Evolutionary conservation across 1,139 yeast species (phyloP).

Genomic region (Candida sp.): DNA sequence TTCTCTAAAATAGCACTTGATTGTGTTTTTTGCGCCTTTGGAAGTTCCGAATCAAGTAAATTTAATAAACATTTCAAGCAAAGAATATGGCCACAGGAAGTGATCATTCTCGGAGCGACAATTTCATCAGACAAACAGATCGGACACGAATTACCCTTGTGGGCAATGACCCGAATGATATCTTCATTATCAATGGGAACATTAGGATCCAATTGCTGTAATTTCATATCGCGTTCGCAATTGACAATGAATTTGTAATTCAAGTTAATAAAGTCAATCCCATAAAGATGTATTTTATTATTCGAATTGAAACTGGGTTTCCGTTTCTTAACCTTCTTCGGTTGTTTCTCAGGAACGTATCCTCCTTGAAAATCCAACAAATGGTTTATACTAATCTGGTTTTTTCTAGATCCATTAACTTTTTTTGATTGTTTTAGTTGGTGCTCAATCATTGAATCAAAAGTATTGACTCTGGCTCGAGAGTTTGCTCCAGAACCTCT

Average conservation of each 20-base stretch:
- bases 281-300: constrained; percentile 47
- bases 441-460: constrained; percentile 7
- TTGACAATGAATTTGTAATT: constrained; percentile 83
- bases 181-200: constrained; percentile 59
- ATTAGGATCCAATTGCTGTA: constrained; percentile 72
- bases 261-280: constrained; percentile 78
- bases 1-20: constrained; percentile 42
- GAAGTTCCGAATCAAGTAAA: constrained; percentile 59
- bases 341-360: constrained; percentile 46
- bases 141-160: constrained; percentile 76
- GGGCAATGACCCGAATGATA: constrained; percentile 69
- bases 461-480: not conserved
- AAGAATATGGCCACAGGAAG: constrained; percentile 86
- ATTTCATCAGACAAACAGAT: constrained; percentile 85
- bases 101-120: constrained; percentile 90
- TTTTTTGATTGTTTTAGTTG: constrained; percentile 14
- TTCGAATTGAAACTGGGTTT: constrained; percentile 12
- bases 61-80: constrained; percentile 81
- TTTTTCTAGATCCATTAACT: constrained; percentile 29
- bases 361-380: constrained; percentile 57
- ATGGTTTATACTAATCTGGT: constrained; percentile 61
- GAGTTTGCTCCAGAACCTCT: constrained; percentile 3
- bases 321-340: constrained; percentile 13
- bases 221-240: constrained; percentile 48
- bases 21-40: constrained; percentile 33